Evolutionary conservation across 2,329 filamentous ascomycete genomes (phyloP).

Genomic region (Colletotrichum cuscutae): DNA sequence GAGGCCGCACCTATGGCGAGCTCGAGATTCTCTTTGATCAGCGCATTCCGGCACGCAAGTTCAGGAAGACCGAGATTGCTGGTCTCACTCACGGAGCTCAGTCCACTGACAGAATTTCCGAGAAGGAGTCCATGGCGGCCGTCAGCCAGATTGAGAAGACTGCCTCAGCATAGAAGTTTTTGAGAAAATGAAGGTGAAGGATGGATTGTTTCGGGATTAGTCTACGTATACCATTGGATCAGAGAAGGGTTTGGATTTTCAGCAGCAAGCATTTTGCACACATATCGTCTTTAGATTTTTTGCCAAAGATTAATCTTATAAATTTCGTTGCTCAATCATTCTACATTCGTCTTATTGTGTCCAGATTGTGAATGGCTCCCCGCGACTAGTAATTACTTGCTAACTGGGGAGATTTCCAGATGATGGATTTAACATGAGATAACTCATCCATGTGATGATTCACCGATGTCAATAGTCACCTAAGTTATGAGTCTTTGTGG

Average conservation of each 20-base stretch:
- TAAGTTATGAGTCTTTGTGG: too few species aligned
- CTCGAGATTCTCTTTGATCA: conserved; percentile 65
- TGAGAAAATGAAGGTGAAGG: neutral
- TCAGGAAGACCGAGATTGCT: conserved; percentile 36
- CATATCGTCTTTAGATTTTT: neutral
- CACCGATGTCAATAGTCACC: too few species aligned
- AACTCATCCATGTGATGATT: too few species aligned
- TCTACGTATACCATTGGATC: neutral
- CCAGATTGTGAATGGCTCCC: too few species aligned
- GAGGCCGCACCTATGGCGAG: conserved; percentile 63
- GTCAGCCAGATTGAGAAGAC: conserved; percentile 24
- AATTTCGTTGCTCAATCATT: neutral
- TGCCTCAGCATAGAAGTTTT: neutral
- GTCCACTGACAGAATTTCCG: neutral
- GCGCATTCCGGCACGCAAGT: conserved; percentile 53
- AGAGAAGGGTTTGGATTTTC: neutral
- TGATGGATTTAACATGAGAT: too few species aligned
- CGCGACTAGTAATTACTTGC: too few species aligned
- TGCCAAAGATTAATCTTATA: neutral
- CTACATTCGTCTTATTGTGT: too few species aligned
- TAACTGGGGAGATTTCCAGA: too few species aligned
- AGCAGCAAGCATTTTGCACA: too few species aligned
- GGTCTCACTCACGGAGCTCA: neutral
- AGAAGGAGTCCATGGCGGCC: neutral
- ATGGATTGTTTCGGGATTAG: neutral